Conservation (phyloP, 208 protist genomes). For the Acanthamoeba culbertsoni region DNA sequence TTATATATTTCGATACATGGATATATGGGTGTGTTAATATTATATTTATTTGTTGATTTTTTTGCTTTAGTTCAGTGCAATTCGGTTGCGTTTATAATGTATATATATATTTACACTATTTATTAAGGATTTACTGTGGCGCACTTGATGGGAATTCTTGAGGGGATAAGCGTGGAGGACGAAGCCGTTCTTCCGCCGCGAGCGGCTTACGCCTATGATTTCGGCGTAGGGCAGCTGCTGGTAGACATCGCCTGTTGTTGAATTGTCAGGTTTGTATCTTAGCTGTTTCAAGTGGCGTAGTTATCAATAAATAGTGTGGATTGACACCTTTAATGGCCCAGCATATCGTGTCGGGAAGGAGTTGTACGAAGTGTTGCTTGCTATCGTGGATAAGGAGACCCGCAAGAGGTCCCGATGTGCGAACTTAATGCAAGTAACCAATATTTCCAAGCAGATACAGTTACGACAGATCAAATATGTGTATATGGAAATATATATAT, state of each 20-base stretch:
- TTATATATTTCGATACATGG: too few relatives aligned
- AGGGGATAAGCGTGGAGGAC: conserved; percentile 1
- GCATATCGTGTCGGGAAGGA: neutral
- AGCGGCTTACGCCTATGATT: neutral
- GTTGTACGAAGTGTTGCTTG: neutral
- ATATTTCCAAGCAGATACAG: too few relatives aligned
- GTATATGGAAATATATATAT: neutral
- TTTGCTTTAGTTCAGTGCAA: too few relatives aligned
- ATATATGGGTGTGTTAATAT: too few relatives aligned
- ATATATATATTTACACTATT: too few relatives aligned
- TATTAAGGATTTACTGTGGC: neutral
- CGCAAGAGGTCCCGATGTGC: neutral
- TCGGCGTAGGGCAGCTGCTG: conserved; percentile 5
- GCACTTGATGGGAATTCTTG: neutral
- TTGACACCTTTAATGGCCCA: neutral
- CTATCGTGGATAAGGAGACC: neutral
- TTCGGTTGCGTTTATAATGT: too few relatives aligned
- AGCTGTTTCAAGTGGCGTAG: neutral
- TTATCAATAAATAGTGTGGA: neutral
- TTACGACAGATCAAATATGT: too few relatives aligned
- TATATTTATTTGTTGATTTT: too few relatives aligned
- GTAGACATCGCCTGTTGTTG: neutral
- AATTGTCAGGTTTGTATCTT: too few relatives aligned
- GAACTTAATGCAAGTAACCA: too few relatives aligned
- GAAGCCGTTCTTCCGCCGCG: neutral